A percentile compares a stretch with the other conserved stretches of the same genome.
phyloP scores from a whole-genome alignment of 2,329 filamentous ascomycete genomes.

The Fusarium drepaniforme region DNA sequence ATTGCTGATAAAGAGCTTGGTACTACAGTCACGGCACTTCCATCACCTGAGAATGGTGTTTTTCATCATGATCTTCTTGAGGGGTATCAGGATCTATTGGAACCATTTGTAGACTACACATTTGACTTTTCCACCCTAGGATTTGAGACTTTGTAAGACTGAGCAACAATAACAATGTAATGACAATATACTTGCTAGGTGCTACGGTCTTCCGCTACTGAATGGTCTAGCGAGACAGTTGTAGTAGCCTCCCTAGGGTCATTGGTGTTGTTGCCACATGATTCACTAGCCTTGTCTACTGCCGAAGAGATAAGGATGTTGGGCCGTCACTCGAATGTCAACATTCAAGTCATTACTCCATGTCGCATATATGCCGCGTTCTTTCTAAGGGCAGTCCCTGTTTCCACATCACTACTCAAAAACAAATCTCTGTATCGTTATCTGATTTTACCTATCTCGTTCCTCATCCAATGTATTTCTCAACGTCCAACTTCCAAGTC shows the following conservation, averaged over 20 bases:
- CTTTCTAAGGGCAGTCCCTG: neutral
- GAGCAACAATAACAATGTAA: neutral
- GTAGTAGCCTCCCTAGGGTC: neutral
- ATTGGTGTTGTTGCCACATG: neutral
- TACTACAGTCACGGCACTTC: slow-evolving; percentile 12
- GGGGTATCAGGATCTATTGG: slow-evolving; percentile 35
- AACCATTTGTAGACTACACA: slow-evolving; percentile 37
- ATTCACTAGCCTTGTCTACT: neutral
- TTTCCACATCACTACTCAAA: neutral
- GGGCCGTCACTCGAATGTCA: neutral
- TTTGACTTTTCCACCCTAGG: slow-evolving; percentile 31
- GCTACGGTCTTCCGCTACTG: neutral
- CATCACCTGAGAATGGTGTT: slow-evolving; percentile 30
- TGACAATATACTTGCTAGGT: neutral
- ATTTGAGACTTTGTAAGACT: slow-evolving; percentile 14
- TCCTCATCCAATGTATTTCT: neutral
- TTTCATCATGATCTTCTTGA: slow-evolving; percentile 34
- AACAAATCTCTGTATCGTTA: neutral
- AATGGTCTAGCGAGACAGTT: neutral
- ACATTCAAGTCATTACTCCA: neutral
- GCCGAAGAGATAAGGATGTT: neutral
- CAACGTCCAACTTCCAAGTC: neutral
- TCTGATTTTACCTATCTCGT: neutral
- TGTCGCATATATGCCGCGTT: neutral
- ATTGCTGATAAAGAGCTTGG: slow-evolving; percentile 34